Base-by-base conservation (phyloP, 192 early-diverging fungal genomes). In the Endogone sp. region DNA sequence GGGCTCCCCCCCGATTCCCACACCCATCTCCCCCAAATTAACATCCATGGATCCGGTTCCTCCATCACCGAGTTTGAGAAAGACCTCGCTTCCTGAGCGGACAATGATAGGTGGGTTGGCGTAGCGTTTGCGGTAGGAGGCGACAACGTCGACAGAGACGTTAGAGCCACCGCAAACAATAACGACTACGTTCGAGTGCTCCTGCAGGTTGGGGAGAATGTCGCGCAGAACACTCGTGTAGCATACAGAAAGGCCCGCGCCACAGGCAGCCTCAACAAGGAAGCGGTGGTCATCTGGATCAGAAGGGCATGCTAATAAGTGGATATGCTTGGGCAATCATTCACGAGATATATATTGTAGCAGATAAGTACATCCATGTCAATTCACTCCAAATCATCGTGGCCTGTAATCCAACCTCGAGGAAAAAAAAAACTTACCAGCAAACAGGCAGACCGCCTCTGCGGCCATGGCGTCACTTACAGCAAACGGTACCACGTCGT, bases 101-200 rank as follows among this genome's bases (percentile, higher is more conserved):
- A 89, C 90, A 68, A 89, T 84, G 27, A 86, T 90, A 21, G 88
- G 84, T 26, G 90, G 81, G 30, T 81, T 82, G 3, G 84, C 74
- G 63, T 86, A 90, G 63, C 80, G 77, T 63, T 84, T 79, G 29
- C 85, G 83, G 69, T 78, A 89, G 9, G 81, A 65, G 23, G 86
- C 81, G 37, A 92, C 64, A 56, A 81, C 72, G 6, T 83, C 85
- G 49, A 92, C 76, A 64, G 68, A 83, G 26, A 89, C 85, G 68
- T 90, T 86, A 44, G 85, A 85, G 0, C 90, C 89, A 26, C 90
- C 90, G 64, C 85, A 85, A 30, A 90, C 84, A 31, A 92, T 73
- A 13, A 92, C 79, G 4, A 92, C 89, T 8, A 92, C 79, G 63
- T 89, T 80, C 16, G 85, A 84, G 21, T 80, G 68, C 26, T 74